These are phyloP conservation scores for Quercus alba DNA, from an alignment of 306 rosid genomes.

Conservation along the genomic window DNA sequence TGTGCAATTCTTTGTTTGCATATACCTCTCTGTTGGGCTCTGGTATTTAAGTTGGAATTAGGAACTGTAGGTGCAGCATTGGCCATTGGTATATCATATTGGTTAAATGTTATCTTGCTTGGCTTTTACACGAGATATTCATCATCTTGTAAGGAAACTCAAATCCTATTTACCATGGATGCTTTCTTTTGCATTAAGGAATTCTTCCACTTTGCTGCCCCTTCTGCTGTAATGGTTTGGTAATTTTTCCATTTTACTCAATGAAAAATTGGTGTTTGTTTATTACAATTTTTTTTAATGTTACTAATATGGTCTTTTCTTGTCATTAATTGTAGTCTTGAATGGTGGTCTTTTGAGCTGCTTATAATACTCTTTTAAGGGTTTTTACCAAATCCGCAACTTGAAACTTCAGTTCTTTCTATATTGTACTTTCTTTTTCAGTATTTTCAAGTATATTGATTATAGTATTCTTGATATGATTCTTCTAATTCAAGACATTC, in stretches of 20 bases:
- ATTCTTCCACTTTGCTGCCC: slow-evolving; percentile 52
- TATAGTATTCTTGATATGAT: too few species aligned
- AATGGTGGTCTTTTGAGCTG: slow-evolving; percentile 72
- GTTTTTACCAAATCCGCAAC: slow-evolving; percentile 47
- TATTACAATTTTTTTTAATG: too few species aligned
- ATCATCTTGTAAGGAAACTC: slow-evolving; percentile 41
- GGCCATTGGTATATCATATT: slow-evolving; percentile 40
- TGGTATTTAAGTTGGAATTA: slow-evolving; percentile 34
- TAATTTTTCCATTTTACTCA: slow-evolving; percentile 10
- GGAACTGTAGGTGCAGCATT: slow-evolving; percentile 59
- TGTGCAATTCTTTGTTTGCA: slow-evolving; percentile 43
- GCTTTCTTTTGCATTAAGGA: slow-evolving; percentile 22
- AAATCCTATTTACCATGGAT: slow-evolving; percentile 27
- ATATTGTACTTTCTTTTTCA: slow-evolving; percentile 33
- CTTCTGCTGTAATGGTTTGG: slow-evolving; percentile 75
- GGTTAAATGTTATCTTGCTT: slow-evolving; percentile 47
- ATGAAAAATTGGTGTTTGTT: too few species aligned
- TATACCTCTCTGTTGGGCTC: slow-evolving; percentile 43
- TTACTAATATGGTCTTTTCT: not conserved
- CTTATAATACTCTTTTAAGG: slow-evolving; percentile 46
- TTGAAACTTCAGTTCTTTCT: slow-evolving; percentile 63
- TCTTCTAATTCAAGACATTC: too few species aligned
- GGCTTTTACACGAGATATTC: slow-evolving; percentile 34
- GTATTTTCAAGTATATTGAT: too few species aligned
- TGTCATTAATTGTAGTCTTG: slow-evolving; percentile 39